Base-by-base conservation (phyloP, 345 rosid genomes). In the Hypericum perforatum region DNA sequence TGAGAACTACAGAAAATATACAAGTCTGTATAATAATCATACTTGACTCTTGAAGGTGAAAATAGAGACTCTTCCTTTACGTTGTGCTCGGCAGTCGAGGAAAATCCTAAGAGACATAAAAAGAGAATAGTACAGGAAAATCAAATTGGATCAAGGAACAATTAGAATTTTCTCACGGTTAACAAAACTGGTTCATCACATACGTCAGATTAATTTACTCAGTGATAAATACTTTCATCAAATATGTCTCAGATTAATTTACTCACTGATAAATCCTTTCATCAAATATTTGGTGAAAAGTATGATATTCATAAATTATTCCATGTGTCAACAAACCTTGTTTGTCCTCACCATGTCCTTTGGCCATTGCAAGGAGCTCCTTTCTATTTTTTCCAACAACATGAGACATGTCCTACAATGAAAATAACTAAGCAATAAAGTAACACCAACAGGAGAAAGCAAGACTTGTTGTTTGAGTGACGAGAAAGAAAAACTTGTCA, bases 301-400 rank as follows among this genome's bases (percentile, higher is more conserved):
- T 7, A 15, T 7, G 38, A 9, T 40, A 54, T 16, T 13, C 46
- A 52, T 39, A 22, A 0, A 47, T n/a, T 4, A 8, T 36, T 41
- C 37, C 51, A 53, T 9, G 50, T 38, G 3, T 43, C 39, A 0
- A 54, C 65, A 53, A 39, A 84, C 98, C 98, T 78, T 87, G 87
- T 81, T 81, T 87, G 63, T 87, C 96, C 60, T 91, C 94, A 0
- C 65, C 50, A 37, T 73, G 85, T 41, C 88, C 99, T 75, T 89
- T 85, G 51, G 98, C 91, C 97, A 92, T 92, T 45, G 98, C 95
- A 65, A 83, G 94, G 60, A 88, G 95, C 77, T 92, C 97, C 70
- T 86, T 82, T 65, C 75, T 80, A 64, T 84, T 92, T 74, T 92
- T 89, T 70, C 95, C 98, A 16, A 76, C 87, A 37, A 89, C 94